These are phyloP conservation scores for Xylariales sp. DNA, from an alignment of 2,329 filamentous ascomycete species.

Conservation along the genomic window DNA sequence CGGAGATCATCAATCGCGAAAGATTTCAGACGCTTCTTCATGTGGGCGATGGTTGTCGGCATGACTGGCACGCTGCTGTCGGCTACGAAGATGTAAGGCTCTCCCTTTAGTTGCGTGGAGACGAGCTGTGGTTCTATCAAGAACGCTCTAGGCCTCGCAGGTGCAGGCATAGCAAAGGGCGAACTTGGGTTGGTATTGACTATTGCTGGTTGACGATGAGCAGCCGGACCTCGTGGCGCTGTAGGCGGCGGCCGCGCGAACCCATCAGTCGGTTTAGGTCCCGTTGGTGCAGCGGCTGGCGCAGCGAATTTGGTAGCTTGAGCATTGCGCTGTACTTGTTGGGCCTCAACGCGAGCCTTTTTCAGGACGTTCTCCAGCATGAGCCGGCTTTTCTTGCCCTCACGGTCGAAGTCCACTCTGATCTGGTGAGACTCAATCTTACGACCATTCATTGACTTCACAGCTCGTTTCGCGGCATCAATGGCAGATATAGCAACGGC, in stretches of 20 bases:
- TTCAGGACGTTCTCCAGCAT: constrained; percentile 73
- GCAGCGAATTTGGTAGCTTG: constrained; percentile 20
- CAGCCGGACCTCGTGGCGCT: constrained; percentile 80
- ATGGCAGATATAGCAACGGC: constrained; percentile 59
- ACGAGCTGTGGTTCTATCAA: constrained; percentile 64
- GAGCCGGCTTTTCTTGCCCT: constrained; percentile 75
- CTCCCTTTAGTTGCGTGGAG: constrained; percentile 63
- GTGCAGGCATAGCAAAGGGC: constrained; percentile 32
- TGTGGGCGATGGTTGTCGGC: constrained; percentile 77
- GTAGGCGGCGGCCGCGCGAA: constrained; percentile 68
- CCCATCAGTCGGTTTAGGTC: constrained; percentile 33
- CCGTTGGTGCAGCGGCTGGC: constrained; percentile 19
- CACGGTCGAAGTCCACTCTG: constrained; percentile 82
- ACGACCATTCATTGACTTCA: constrained; percentile 70
- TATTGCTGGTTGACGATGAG: constrained; percentile 34
- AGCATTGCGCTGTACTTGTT: constrained; percentile 20
- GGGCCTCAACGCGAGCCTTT: constrained; percentile 59
- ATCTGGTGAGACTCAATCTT: constrained; percentile 75
- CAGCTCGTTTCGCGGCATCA: constrained; percentile 76
- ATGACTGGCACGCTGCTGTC: constrained; percentile 83
- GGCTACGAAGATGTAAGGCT: constrained; percentile 90
- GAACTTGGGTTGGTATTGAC: constrained; percentile 28
- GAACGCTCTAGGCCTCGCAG: constrained; percentile 42
- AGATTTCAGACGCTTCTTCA: constrained; percentile 82
- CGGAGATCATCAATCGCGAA: constrained; percentile 79